Evolutionary conservation across 495 filamentous ascomycete species (phyloP), one percentile per base, ranked within the genome.

Genomic region (Bryoglossum gracile): DNA sequence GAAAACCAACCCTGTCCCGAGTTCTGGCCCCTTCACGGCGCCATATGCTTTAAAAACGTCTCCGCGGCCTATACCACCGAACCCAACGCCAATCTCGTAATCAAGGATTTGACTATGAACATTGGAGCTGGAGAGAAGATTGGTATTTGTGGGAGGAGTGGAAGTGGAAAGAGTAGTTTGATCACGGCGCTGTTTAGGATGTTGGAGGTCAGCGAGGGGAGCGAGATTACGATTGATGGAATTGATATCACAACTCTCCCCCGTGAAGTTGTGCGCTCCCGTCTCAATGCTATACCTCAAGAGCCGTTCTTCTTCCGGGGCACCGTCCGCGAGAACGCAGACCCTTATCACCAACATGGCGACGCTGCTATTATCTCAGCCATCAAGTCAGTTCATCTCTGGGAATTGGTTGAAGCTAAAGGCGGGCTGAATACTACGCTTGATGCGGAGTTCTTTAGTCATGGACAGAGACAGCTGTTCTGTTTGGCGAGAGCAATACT

Each of bases 391-490:
- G 68, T 71, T 60, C 66, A 44, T 23, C 49, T 75, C 9, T 62
- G 63, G 64, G 55, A 66, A 9, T 17, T 66, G 9, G 59, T 76
- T 22, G 45, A 62, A 13, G 53, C 54, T 11, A 62, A 65, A 42
- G 68, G 69, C 16, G 69, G 71, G 0, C 45, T 75, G 4, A 67
- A 71, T 43, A 54, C 55, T 5, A 60, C 65, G 3, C 51, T 73
- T 40, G 62, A 70, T 8, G 61, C 54, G 4, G 60, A 65, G 8
- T 49, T 64, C 8, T 56, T 76, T 37, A 61, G 62, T 17, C 54
- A 73, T 37, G 73, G 73, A 3, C 67, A 77, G 44, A 59, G 61
- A 18, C 72, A 75, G 54, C 58, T 75, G 0, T 71, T 75, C 48
- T 68, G 66, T 48, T 59, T 77, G 0, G 71, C 70, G 0, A 52